Evolutionary conservation across 1,139 yeast species (phyloP).

Genomic region (Sugiyamaella castrensis): DNA sequence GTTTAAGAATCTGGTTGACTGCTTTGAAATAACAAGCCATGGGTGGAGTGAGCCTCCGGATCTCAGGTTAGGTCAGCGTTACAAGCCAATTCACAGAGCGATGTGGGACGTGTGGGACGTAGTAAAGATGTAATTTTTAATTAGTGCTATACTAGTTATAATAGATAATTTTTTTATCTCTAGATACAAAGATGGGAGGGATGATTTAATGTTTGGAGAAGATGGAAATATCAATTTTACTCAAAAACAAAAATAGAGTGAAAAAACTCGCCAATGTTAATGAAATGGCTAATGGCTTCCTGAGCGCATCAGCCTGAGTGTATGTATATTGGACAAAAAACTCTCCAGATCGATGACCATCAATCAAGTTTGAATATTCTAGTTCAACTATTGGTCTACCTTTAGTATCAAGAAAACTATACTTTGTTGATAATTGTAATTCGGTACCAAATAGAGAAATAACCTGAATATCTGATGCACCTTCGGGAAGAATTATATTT

Average conservation of each 20-base stretch:
- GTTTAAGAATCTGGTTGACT: too few species aligned
- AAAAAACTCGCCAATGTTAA: conserved; percentile 62
- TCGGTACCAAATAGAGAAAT: conserved; percentile 50
- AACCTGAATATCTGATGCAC: conserved; percentile 62
- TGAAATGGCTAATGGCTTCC: conserved; percentile 67
- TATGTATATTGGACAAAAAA: conserved; percentile 62
- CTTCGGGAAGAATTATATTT: conserved; percentile 81
- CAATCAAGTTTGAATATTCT: conserved; percentile 61
- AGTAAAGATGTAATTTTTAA: too few species aligned
- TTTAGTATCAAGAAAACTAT: conserved; percentile 68
- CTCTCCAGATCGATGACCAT: conserved; percentile 59
- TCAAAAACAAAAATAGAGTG: conserved; percentile 53
- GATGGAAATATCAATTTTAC: conserved; percentile 41
- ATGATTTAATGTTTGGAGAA: conserved; percentile 5
- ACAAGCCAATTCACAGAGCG: too few species aligned
- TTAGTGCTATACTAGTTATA: too few species aligned
- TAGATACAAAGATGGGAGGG: neutral
- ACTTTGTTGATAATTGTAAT: conserved; percentile 39
- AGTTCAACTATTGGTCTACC: conserved; percentile 83
- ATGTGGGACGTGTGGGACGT: too few species aligned
- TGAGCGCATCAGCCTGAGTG: conserved; percentile 50
- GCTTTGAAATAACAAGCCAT: too few species aligned
- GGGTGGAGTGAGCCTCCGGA: too few species aligned
- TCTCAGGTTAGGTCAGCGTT: too few species aligned
- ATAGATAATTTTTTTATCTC: neutral